Evolutionary conservation across 2,329 filamentous ascomycete species (phyloP).

Genomic region (Orbilia ellipsospora): DNA sequence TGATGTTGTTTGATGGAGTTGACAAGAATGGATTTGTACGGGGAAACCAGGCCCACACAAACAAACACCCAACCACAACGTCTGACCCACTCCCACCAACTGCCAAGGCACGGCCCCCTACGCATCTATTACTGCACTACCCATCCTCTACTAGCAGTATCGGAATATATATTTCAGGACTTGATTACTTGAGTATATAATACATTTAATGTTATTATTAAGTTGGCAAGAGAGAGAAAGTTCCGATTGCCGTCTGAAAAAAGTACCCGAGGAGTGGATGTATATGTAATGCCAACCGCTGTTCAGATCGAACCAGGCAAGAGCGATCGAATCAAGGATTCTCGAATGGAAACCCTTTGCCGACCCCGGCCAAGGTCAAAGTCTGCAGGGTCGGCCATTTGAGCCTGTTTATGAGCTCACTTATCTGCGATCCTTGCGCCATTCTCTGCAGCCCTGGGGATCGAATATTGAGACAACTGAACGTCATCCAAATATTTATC

Average conservation of each 20-base stretch:
- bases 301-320: too few relatives aligned
- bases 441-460: not conserved
- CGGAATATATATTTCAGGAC: too few relatives aligned
- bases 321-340: not conserved
- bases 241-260: too few relatives aligned
- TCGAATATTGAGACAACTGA: not conserved
- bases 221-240: too few relatives aligned
- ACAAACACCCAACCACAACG: slow-evolving; percentile 5
- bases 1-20: slow-evolving; percentile 28
- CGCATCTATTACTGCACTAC: too few relatives aligned
- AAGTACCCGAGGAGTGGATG: too few relatives aligned
- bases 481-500: slow-evolving; percentile 5
- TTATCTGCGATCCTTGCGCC: slow-evolving; percentile 12
- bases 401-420: not conserved
- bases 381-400: not conserved
- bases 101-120: too few relatives aligned
- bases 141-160: too few relatives aligned
- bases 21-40: not conserved
- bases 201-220: too few relatives aligned
- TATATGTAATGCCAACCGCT: too few relatives aligned
- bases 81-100: not conserved
- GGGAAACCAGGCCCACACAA: slow-evolving; percentile 23
- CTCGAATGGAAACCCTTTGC: not conserved
- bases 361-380: not conserved
- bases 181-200: too few relatives aligned